Evolutionary conservation across 768 basidiomycete genomes (phyloP).

Genomic region (Coprinopsis cinerea): DNA sequence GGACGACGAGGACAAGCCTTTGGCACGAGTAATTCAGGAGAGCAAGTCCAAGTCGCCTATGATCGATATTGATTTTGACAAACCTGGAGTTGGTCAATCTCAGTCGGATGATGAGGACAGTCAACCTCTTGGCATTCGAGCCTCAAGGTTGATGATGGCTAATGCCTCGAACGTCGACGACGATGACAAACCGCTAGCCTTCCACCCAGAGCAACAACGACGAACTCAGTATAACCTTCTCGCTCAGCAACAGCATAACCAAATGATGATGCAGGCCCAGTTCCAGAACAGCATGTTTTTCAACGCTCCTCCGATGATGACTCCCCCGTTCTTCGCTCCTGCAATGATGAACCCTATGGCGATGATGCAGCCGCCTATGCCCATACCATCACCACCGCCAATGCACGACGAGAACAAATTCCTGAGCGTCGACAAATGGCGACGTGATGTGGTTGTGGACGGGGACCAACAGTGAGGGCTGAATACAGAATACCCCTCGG

Average conservation of each 20-base stretch:
- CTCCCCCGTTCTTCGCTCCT: conserved; percentile 61
- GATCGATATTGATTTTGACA: conserved; percentile 37
- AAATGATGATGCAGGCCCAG: conserved; percentile 72
- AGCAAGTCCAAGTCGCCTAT: conserved; percentile 32
- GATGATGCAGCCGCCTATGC: conserved; percentile 38
- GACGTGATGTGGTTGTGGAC: conserved; percentile 70
- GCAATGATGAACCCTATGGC: conserved; percentile 43
- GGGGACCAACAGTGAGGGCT: conserved; percentile 30
- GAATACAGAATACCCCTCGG: too few species aligned
- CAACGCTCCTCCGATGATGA: conserved; percentile 59
- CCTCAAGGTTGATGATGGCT: conserved; percentile 35
- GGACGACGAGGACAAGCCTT: conserved; percentile 68
- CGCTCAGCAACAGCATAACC: conserved; percentile 28
- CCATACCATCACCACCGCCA: conserved; percentile 59
- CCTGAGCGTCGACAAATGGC: conserved; percentile 74
- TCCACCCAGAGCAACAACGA: conserved; percentile 77
- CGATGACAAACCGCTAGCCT: conserved; percentile 64
- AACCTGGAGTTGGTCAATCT: conserved; percentile 14
- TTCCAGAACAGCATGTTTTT: conserved; percentile 74
- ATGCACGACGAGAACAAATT: conserved; percentile 61
- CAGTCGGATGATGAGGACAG: conserved; percentile 50
- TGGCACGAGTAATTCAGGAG: conserved; percentile 53
- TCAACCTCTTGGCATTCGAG: conserved; percentile 64
- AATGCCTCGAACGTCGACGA: conserved; percentile 38
- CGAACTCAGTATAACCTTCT: conserved; percentile 61